Conservation (phyloP, 805 yeast species). For the Pichia scutulata region DNA sequence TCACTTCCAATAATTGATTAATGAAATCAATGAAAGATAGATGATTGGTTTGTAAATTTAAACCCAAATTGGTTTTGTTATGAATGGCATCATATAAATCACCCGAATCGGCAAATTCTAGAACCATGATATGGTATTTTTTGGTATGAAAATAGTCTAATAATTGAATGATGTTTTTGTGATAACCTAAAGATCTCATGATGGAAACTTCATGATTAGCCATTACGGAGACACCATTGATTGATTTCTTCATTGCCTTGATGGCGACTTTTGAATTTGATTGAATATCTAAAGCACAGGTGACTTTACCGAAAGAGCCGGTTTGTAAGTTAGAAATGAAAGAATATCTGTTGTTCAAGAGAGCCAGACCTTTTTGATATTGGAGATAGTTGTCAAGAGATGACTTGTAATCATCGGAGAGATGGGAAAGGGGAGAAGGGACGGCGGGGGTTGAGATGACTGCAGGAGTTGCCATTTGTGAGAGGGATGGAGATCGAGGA, state of each 20-base stretch:
- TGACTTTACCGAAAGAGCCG: conserved; percentile 58
- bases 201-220: conserved; percentile 49
- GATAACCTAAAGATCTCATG: conserved; percentile 35
- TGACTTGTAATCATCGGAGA: conserved; percentile 19
- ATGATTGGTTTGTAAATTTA: conserved; percentile 21
- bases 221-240: conserved; percentile 35
- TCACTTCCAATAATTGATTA: conserved; percentile 44
- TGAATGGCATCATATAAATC: conserved; percentile 56
- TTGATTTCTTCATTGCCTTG: conserved; percentile 43
- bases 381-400: conserved; percentile 33
- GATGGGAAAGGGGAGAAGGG: neutral
- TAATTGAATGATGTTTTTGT: conserved; percentile 51
- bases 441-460: neutral
- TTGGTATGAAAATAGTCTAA: conserved; percentile 50
- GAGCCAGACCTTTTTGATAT: conserved; percentile 31
- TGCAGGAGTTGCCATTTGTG: neutral
- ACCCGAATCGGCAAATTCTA: conserved; percentile 62
- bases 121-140: conserved; percentile 44
- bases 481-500: neutral
- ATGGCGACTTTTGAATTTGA: conserved; percentile 38
- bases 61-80: conserved; percentile 22
- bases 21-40: conserved; percentile 26
- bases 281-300: conserved; percentile 38
- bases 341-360: conserved; percentile 35
- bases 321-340: conserved; percentile 40